Base-by-base conservation (phyloP, 768 basidiomycete genomes). In the Lyophyllum semitale region DNA sequence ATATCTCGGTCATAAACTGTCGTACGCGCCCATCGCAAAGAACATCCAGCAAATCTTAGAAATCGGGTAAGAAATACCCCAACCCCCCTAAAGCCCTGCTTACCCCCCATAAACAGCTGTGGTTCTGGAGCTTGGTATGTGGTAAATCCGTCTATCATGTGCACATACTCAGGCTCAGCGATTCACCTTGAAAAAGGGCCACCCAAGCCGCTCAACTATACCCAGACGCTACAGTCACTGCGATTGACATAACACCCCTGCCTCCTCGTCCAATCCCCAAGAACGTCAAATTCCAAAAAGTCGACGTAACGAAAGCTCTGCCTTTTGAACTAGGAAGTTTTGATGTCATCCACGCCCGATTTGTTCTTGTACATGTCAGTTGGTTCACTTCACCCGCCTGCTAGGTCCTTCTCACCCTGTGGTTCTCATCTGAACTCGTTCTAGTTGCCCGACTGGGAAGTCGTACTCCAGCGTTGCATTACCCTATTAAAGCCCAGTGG, bases 231-330 rank as follows among this genome's bases (percentile, higher is more conserved):
- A 57, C 32, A 8, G 46, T 57, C 5, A 53, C 26, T 17, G 56
- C 46, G 1, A 48, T 57, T 15, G 56, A 57, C 27, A 35, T 57
- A 35, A 47, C 51, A n/a, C 50, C 56, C 18, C 38, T 53, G 1
- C 46, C 50, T 4, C 29, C 20, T 3, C 49, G 30, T 4, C 51
- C 25, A 0, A 20, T 53, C 15, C 51, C 46, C 15, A 20, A 26
- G 9, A 53, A 57, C 32, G 4, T 57, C 4, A 35, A 42, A 12
- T 57, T 57, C 17, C 46, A 48, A 8, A 46, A 53, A 29, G 23
- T 57, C 13, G 25, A 48, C 11, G 32, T 17, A 26, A 43, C 33
- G 6, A 17, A 44, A 26, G 17, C 23, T 9, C 11, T 51, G 2
- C 50, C 50, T 2, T 51, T 51, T 22, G 27, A 42, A 40, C 40